Evolutionary conservation across 2,329 filamentous ascomycete species (phyloP).

Genomic region (Neofusicoccum kwambonambiense): DNA sequence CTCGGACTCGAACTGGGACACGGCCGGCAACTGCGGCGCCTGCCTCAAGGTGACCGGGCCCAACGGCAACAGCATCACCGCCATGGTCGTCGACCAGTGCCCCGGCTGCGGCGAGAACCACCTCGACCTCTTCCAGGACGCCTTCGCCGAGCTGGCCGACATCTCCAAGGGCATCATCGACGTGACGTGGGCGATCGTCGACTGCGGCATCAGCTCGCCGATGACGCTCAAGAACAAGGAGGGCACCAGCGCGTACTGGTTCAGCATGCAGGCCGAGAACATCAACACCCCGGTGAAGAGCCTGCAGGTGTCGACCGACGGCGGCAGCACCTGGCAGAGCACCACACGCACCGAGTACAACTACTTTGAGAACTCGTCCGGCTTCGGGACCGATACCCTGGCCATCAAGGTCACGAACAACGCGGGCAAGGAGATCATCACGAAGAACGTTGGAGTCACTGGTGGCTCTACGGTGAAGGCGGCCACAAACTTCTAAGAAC

Average conservation of each 20-base stretch:
- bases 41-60: conserved; percentile 62
- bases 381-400: conserved; percentile 56
- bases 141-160: conserved; percentile 50
- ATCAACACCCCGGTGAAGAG: conserved; percentile 55
- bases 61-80: conserved; percentile 57
- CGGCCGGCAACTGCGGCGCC: conserved; percentile 58
- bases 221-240: conserved; percentile 55
- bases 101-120: conserved; percentile 56
- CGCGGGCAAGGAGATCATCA: background rate
- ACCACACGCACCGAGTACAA: conserved; percentile 54
- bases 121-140: conserved; percentile 56
- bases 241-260: conserved; percentile 54
- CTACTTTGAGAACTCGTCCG: conserved; percentile 60
- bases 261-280: conserved; percentile 65
- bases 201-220: conserved; percentile 52
- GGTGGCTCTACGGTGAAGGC: background rate
- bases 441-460: background rate
- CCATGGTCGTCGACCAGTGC: conserved; percentile 64
- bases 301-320: conserved; percentile 62
- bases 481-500: background rate
- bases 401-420: conserved; percentile 53
- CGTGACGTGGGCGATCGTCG: conserved; percentile 50
- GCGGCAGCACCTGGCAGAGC: conserved; percentile 56
- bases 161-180: conserved; percentile 49
- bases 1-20: conserved; percentile 58